Conservation (phyloP, 2,329 filamentous ascomycete species). For the Xylaria sp. region DNA sequence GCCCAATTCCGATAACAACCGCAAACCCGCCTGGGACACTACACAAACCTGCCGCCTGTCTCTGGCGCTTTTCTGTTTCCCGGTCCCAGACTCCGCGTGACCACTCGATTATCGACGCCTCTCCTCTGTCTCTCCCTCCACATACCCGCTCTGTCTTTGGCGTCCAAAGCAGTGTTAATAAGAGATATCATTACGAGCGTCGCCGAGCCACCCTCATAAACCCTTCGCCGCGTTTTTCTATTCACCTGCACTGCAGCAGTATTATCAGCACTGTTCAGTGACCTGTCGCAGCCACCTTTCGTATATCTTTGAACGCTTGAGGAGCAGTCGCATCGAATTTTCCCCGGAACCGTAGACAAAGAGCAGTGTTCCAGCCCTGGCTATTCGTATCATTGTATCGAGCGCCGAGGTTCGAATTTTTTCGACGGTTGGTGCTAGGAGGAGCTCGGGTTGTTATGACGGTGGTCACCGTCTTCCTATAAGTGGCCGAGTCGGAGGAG, state of each 20-base stretch:
- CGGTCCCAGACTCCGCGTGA: slow-evolving; percentile 19
- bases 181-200: slow-evolving; percentile 8
- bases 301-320: slow-evolving; percentile 23
- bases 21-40: slow-evolving; percentile 4
- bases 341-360: slow-evolving; percentile 27
- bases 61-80: slow-evolving; percentile 23
- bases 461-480: slow-evolving; percentile 35
- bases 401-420: background rate
- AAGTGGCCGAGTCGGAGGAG: slow-evolving; percentile 47
- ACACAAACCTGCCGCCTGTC: slow-evolving; percentile 18
- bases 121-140: slow-evolving; percentile 8
- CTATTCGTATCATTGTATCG: slow-evolving; percentile 2
- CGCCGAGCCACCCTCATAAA: slow-evolving; percentile 10
- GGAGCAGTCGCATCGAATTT: slow-evolving; percentile 15
- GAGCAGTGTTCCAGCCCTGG: slow-evolving; percentile 20
- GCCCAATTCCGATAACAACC: slow-evolving; percentile 29
- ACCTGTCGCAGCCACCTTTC: slow-evolving; percentile 9
- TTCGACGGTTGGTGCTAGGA: slow-evolving; percentile 12
- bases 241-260: background rate
- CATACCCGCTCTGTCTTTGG: slow-evolving; percentile 11
- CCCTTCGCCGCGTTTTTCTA: slow-evolving; percentile 6
- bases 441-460: slow-evolving; percentile 40
- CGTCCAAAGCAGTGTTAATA: slow-evolving; percentile 7
- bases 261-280: slow-evolving; percentile 1
- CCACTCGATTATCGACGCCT: slow-evolving; percentile 11